Evolutionary conservation across 768 basidiomycete species (phyloP).

Genomic region (Sutorius australiensis): DNA sequence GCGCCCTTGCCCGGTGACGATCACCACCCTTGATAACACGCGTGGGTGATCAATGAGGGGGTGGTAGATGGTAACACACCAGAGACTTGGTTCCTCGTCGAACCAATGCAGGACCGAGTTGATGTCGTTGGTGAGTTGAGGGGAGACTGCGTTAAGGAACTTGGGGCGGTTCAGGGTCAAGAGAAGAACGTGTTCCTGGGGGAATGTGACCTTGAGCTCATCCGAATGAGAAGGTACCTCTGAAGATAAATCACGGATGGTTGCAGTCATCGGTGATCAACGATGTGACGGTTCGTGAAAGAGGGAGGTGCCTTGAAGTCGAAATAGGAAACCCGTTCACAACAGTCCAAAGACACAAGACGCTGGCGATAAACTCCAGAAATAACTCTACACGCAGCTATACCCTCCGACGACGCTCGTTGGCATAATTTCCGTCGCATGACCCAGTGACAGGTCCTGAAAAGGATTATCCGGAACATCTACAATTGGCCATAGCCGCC

Average conservation of each 20-base stretch:
- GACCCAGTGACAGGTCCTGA: neutral
- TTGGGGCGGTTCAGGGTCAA: constrained; percentile 66
- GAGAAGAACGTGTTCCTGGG: constrained; percentile 48
- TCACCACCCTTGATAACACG: constrained; percentile 52
- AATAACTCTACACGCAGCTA: neutral
- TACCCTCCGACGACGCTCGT: neutral
- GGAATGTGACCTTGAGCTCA: constrained; percentile 39
- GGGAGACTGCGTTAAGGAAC: constrained; percentile 70
- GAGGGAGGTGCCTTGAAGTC: neutral
- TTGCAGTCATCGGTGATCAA: neutral
- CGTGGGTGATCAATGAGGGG: neutral
- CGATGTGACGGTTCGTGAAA: neutral
- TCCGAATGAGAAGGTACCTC: constrained; percentile 31
- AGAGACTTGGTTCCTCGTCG: constrained; percentile 65
- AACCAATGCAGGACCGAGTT: constrained; percentile 63
- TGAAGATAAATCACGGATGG: neutral
- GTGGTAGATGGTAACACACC: constrained; percentile 40
- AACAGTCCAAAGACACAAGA: neutral
- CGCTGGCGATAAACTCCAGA: neutral
- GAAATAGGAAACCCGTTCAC: constrained; percentile 8
- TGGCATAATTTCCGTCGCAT: neutral
- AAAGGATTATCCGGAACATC: constrained; percentile 12
- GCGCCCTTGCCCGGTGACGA: constrained; percentile 71
- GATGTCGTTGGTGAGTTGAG: constrained; percentile 52
- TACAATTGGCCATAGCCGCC: neutral